These are phyloP conservation scores for Penicillium sp. DNA, from an alignment of 2,329 filamentous ascomycete genomes.

Conservation along the genomic window DNA sequence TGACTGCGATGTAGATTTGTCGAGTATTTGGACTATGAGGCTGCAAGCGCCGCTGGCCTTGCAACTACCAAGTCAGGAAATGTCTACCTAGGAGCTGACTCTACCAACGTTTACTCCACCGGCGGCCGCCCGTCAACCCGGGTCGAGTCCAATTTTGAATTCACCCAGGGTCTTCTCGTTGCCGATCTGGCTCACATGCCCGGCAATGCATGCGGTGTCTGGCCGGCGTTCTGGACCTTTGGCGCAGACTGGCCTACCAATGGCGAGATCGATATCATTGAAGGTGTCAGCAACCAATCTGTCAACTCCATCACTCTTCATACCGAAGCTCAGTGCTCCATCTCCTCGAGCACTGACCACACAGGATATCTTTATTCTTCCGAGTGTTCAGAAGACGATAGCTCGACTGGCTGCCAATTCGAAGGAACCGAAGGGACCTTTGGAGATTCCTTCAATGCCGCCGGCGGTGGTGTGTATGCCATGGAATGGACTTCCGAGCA, in stretches of 20 bases:
- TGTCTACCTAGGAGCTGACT: slow-evolving; percentile 46
- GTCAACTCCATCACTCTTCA: slow-evolving; percentile 48
- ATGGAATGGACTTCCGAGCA: slow-evolving; percentile 44
- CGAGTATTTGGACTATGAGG: slow-evolving; percentile 43
- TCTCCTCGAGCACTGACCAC: slow-evolving; percentile 40
- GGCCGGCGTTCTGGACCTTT: slow-evolving; percentile 49
- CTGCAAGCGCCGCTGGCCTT: slow-evolving; percentile 35
- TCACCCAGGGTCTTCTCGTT: slow-evolving; percentile 45
- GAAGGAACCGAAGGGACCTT: slow-evolving; percentile 41
- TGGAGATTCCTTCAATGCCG: slow-evolving; percentile 52
- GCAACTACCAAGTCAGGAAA: slow-evolving; percentile 32
- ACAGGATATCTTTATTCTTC: slow-evolving; percentile 31
- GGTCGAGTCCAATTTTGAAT: slow-evolving; percentile 42
- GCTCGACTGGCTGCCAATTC: slow-evolving; percentile 46
- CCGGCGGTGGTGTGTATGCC: slow-evolving; percentile 48
- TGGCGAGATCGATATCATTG: slow-evolving; percentile 50
- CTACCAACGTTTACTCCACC: slow-evolving; percentile 31
- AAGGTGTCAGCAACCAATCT: slow-evolving; percentile 46
- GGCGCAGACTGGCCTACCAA: slow-evolving; percentile 39
- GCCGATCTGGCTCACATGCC: slow-evolving; percentile 49
- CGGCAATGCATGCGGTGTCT: slow-evolving; percentile 46
- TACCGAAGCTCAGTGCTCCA: slow-evolving; percentile 42
- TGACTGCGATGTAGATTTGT: slow-evolving; percentile 26
- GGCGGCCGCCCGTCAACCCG: slow-evolving; percentile 44
- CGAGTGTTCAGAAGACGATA: slow-evolving; percentile 32